Conservation (phyloP, 257 asterid genomes). For the Lycium barbarum region DNA sequence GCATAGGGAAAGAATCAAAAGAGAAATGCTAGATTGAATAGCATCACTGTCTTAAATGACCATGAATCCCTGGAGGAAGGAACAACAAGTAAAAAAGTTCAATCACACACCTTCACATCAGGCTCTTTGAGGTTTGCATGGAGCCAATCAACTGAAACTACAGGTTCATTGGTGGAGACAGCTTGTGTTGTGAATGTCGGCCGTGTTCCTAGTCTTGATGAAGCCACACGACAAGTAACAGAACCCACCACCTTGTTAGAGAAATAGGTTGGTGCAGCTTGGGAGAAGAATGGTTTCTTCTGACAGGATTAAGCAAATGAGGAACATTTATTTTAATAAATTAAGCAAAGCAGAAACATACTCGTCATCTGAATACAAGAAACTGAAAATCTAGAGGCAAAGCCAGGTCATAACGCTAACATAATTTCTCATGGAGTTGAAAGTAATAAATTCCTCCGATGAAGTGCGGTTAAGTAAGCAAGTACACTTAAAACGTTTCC, state of each 20-base stretch:
- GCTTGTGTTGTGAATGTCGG: constrained; percentile 62
- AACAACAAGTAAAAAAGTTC: neutral
- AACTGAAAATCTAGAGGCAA: neutral
- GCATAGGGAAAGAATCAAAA: neutral
- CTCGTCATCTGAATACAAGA: neutral
- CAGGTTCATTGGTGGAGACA: constrained; percentile 65
- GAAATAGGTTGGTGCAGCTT: constrained; percentile 46
- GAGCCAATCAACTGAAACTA: constrained; percentile 97
- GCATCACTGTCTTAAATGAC: neutral
- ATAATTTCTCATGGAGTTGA: neutral
- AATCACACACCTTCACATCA: constrained; percentile 69
- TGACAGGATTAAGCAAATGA: constrained; percentile 37
- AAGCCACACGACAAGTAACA: constrained; percentile 54
- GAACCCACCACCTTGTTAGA: constrained; percentile 42
- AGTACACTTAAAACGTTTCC: neutral
- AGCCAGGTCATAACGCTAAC: neutral
- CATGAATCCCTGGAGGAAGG: neutral
- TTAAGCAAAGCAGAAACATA: neutral
- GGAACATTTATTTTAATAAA: neutral
- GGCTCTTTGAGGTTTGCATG: constrained; percentile 81
- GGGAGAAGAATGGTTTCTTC: constrained; percentile 49
- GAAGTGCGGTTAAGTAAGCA: neutral
- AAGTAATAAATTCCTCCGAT: neutral
- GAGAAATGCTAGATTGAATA: neutral
- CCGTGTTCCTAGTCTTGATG: constrained; percentile 61